phyloP scores from a whole-genome alignment of 441 rosid genomes.

The Corymbia calophylla region DNA sequence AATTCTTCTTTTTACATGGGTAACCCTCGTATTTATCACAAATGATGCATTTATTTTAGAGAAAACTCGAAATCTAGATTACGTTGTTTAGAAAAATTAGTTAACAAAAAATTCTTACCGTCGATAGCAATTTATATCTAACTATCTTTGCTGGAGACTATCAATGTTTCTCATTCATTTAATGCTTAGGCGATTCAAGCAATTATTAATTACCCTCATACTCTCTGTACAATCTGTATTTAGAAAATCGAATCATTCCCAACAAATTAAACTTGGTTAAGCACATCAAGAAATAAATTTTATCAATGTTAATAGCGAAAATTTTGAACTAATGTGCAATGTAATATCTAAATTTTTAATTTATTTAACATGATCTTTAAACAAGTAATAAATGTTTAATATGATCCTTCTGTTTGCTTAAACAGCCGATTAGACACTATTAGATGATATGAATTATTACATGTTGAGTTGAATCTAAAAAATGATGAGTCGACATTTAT shows the following conservation, averaged over 20 bases:
- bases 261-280: not conserved
- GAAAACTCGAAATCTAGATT: not conserved
- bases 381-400: not conserved
- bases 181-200: not conserved
- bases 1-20: not conserved
- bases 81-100: too few relatives aligned
- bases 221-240: too few relatives aligned
- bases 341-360: not conserved
- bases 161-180: not conserved
- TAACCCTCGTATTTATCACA: not conserved
- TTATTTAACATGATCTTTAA: not conserved
- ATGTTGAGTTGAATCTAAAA: not conserved
- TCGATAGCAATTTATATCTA: not conserved
- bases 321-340: rapidly evolving
- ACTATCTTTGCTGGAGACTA: not conserved
- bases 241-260: not conserved
- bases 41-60: too few relatives aligned
- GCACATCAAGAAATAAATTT: not conserved
- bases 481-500: not conserved
- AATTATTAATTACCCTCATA: not conserved
- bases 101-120: too few relatives aligned
- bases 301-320: not conserved
- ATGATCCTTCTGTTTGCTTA: not conserved
- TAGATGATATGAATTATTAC: too few relatives aligned
- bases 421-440: not conserved